Conservation (phyloP, 2,329 filamentous ascomycete species). For the Fusarium sp. region DNA sequence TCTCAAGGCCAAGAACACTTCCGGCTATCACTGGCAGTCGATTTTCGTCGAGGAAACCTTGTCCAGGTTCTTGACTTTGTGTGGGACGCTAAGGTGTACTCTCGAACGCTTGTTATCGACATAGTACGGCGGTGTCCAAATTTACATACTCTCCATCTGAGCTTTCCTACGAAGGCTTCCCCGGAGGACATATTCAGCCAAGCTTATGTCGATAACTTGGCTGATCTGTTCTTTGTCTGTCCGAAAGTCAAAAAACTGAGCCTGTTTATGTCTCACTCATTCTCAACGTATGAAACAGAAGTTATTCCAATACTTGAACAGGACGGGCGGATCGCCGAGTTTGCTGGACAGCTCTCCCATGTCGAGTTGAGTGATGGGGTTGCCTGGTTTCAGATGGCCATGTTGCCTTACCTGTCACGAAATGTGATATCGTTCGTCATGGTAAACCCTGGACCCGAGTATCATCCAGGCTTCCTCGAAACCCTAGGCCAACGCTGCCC, state of each 20-base stretch:
- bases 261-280: too few relatives aligned
- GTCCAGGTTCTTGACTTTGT: background rate
- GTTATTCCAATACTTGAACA: background rate
- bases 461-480: background rate
- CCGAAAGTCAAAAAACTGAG: background rate
- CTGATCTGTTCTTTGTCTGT: background rate
- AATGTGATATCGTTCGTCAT: background rate
- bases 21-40: background rate
- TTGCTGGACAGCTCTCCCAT: background rate
- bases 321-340: background rate
- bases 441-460: rapidly evolving
- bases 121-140: constrained; percentile 18
- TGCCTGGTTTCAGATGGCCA: background rate
- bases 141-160: background rate
- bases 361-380: rapidly evolving
- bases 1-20: background rate
- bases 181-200: background rate
- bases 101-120: background rate
- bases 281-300: too few relatives aligned
- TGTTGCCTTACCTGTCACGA: background rate
- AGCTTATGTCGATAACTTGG: background rate
- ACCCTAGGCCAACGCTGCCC: background rate
- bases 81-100: background rate
- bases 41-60: background rate
- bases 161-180: too few relatives aligned